Base-by-base conservation (phyloP, 2,329 filamentous ascomycete species). In the Talaromyces albobiverticillius region DNA sequence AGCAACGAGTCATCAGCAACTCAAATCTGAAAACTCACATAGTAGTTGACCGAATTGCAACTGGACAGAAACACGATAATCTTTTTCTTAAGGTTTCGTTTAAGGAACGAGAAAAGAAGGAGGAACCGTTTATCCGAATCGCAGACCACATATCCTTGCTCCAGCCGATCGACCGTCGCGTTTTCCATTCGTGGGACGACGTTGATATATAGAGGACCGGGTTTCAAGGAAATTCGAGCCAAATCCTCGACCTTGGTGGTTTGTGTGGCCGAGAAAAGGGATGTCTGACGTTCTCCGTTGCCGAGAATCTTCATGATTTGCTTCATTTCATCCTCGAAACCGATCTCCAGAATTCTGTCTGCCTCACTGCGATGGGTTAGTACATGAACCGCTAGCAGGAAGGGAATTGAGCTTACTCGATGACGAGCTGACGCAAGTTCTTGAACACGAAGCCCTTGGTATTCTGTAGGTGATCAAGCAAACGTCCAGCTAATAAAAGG, bases 161-260 rank as follows among this genome's bases (percentile, higher is more conserved):
- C 93, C 10, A 99, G 79, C 10, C 92, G 92, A 58, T 92, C 90
- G 10, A 96, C 94, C 0, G 94, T 99, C 67, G 88, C 91, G 74
- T 90, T 89, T 72, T 95, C 86, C 75, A 95, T 89, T 65, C 86
- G 79, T 71, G 95, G 84, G 68, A 97, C 93, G 55, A 99, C 94
- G 68, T 97, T 96, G 80, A 99, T 94, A 74, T 96, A 97, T 11
- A 99, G 78, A 1, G 94, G 94, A 2, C 93, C 92, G 0, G 90
- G 87, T 32, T 91, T 85, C 46, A 99, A 81, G 4, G 94, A 99
- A 68, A 99, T 95, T 59, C 94, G 82, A 1, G 94, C 94, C 52
- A 99, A 81, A 72, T 99, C 94, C 74, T 97, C 93, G 62, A 99
- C 94, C 76, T 99, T 97, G 53, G 93, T 97, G 3, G 94, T 99